Base-by-base conservation (phyloP, 1,284 basidiomycete species). In the Neonothopanus nambi region DNA sequence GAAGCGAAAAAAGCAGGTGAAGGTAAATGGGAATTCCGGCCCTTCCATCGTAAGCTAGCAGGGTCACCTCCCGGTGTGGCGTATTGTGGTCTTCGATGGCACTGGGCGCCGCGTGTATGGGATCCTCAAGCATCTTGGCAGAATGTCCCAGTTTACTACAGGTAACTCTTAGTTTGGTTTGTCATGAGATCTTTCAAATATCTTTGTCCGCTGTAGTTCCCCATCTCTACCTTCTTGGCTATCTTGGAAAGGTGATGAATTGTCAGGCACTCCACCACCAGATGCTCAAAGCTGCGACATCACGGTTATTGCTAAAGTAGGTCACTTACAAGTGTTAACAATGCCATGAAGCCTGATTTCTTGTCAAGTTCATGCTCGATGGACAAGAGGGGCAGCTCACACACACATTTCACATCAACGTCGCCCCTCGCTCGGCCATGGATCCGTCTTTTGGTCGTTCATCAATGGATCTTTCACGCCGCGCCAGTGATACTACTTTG, bases 51-150 rank as follows among this genome's bases (percentile, higher is more conserved):
- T 52, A 88, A 88, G 68, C 83, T 98, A 52, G 89, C 93, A 35
- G 92, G 92, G 12, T 78, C 78, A 8, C 91, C 93, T 12, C 86
- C 90, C 24, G 77, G 83, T 48, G 85, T 93, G 55, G 95, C 93
- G 54, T 91, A 91, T 64, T 81, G 87, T 58, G 90, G 91, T 54
- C 71, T 92, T n/a, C 80, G 79, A 48, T 98, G 94, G 93, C 80
- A 84, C 35, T 99, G 95, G 93, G 82, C 88, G 48, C 93, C 97
- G 37, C 89, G 92, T 57, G 89, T 99, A 46, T 98, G 95, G 95
- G 95, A 99, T 72, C 96, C 96, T 7, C 96, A 98, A 70, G 87
- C 87, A 26, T 86, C 89, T 8, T 85, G 90, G 56, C 74, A 85
- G 50, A 92, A 87, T 64, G 74, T 95, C 62, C 84, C 87, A 53